Conservation (phyloP, 306 rosid genomes). For the Oemleria cerasiformis region DNA sequence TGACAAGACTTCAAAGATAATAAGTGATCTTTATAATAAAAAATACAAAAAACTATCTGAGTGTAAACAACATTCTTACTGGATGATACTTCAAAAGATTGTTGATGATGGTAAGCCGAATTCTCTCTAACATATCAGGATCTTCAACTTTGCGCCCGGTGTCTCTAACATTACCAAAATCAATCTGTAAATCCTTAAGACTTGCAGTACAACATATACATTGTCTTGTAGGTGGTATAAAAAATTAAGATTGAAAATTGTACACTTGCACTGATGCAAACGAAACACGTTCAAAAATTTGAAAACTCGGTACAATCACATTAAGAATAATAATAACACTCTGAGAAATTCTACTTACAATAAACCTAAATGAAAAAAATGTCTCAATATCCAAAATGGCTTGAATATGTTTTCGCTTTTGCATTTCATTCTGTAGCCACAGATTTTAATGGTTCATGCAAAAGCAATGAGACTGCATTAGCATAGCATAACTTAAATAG, state of each 20-base stretch:
- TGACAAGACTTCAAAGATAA: conserved; percentile 16
- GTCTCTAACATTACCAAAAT: conserved; percentile 50
- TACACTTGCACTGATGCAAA: neutral
- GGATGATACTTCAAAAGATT: conserved; percentile 94
- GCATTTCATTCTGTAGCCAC: neutral
- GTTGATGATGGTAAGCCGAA: conserved; percentile 88
- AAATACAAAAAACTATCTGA: too few species aligned
- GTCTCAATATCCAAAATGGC: neutral
- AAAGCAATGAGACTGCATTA: neutral
- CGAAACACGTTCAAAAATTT: neutral
- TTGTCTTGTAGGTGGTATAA: neutral
- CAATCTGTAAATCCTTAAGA: conserved; percentile 26
- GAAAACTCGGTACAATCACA: neutral
- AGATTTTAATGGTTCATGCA: neutral
- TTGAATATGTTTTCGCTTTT: neutral
- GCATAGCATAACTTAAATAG: neutral
- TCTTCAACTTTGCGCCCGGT: conserved; percentile 97
- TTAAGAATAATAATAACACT: too few species aligned
- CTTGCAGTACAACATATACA: conserved; percentile 13
- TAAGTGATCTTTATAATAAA: neutral
- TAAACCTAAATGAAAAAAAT: neutral
- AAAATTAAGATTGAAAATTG: neutral
- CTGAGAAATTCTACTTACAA: neutral
- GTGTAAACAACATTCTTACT: conserved; percentile 45
- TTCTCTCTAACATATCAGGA: conserved; percentile 89